A percentile compares a stretch with the other conserved stretches of the same genome.
phyloP scores from a whole-genome alignment of 2,329 filamentous ascomycete genomes.

The Penicillium sp. region DNA sequence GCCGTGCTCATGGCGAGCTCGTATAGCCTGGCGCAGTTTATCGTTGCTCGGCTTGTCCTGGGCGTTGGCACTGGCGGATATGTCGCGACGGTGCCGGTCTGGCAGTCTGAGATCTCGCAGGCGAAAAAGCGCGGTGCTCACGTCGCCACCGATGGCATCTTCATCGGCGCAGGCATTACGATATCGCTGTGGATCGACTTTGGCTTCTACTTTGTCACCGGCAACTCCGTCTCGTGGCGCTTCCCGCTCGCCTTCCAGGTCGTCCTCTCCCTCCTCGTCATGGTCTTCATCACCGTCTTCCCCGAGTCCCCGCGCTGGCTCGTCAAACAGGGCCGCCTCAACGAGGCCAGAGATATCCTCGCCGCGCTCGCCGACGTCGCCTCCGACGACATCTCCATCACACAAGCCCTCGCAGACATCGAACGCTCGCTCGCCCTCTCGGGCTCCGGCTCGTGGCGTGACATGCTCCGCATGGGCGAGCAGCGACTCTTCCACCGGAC shows the following conservation, averaged over 20 bases:
- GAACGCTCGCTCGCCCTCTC: constrained; percentile 47
- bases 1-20: constrained; percentile 52
- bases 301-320: constrained; percentile 53
- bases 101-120: constrained; percentile 45
- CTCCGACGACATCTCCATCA: constrained; percentile 42
- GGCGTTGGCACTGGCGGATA: constrained; percentile 51
- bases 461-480: constrained; percentile 46
- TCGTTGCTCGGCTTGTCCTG: constrained; percentile 51
- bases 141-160: constrained; percentile 57
- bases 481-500: constrained; percentile 42
- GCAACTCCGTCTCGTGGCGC: constrained; percentile 48
- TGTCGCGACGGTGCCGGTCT: constrained; percentile 54
- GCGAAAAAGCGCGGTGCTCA: constrained; percentile 54
- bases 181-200: constrained; percentile 56
- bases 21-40: constrained; percentile 51
- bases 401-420: constrained; percentile 46
- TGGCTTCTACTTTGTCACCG: constrained; percentile 46
- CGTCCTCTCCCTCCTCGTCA: constrained; percentile 37
- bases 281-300: constrained; percentile 38
- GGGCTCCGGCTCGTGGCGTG: constrained; percentile 37
- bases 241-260: constrained; percentile 48
- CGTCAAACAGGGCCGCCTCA: constrained; percentile 48
- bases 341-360: constrained; percentile 41
- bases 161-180: constrained; percentile 52
- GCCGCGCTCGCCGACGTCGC: constrained; percentile 51